Evolutionary conservation across 1,284 basidiomycete genomes (phyloP).

Genomic region (Kalmanozyma brasiliensis): DNA sequence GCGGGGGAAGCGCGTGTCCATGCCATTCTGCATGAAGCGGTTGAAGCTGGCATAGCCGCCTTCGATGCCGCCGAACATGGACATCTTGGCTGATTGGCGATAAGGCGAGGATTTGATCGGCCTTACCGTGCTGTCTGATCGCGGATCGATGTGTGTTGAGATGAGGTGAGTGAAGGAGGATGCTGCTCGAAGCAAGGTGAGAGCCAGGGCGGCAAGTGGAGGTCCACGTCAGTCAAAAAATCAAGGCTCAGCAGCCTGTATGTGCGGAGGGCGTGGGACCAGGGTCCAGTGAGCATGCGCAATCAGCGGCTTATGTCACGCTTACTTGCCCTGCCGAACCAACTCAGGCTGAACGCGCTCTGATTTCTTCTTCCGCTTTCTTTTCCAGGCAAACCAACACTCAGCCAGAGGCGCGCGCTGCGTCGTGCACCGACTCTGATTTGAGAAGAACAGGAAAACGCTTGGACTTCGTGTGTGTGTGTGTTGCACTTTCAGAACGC

Average conservation of each 20-base stretch:
- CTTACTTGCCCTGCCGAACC: neutral
- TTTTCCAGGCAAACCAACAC: constrained; percentile 26
- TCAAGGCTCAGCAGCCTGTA: neutral
- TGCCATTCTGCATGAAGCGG: constrained; percentile 51
- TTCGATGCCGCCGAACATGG: constrained; percentile 41
- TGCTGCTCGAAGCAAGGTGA: neutral
- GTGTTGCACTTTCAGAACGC: neutral
- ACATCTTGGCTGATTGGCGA: constrained; percentile 7
- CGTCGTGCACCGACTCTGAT: neutral
- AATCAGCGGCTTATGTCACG: constrained; percentile 19
- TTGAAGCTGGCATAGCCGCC: constrained; percentile 36
- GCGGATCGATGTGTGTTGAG: neutral
- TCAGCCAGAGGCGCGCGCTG: constrained; percentile 9
- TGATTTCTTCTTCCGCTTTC: constrained; percentile 35
- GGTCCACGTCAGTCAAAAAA: constrained; percentile 28
- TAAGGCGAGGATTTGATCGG: no score
- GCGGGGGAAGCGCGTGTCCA: constrained; percentile 54
- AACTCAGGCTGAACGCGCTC: constrained; percentile 4
- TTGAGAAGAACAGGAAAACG: neutral
- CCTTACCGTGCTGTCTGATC: no score
- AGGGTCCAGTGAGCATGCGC: constrained; percentile 8
- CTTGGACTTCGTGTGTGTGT: neutral
- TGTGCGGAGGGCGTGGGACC: neutral
- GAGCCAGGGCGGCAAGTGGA: constrained; percentile 18
- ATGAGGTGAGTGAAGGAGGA: constrained; percentile 1